phyloP scores from a whole-genome alignment of 805 yeast species.

The Ascoidea rubescens region DNA sequence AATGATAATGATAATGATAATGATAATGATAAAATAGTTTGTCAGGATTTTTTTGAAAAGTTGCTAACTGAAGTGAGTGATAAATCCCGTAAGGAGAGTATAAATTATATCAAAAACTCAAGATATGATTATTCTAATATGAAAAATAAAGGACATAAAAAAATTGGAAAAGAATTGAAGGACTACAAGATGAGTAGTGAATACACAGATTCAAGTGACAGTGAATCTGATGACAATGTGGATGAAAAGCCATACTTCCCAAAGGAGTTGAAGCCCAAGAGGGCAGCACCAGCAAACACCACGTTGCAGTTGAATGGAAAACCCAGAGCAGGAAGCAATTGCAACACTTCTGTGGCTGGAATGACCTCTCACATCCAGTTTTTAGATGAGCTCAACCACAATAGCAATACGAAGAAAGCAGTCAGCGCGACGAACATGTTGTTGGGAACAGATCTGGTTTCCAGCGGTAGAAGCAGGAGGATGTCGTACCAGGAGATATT shows the following conservation, averaged over 20 bases:
- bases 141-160: neutral
- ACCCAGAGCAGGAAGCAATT: neutral
- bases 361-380: no score
- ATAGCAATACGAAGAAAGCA: neutral
- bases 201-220: neutral
- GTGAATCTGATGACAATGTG: conserved; percentile 1
- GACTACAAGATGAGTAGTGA: neutral
- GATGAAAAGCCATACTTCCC: conserved; percentile 7
- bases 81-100: conserved; percentile 4
- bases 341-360: neutral
- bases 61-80: conserved; percentile 4
- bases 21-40: neutral
- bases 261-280: neutral
- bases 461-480: no score
- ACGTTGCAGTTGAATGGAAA: neutral
- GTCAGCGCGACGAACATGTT: neutral
- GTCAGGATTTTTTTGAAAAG: conserved; percentile 3
- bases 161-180: neutral
- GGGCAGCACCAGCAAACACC: neutral
- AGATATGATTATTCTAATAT: neutral
- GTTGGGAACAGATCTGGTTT: neutral
- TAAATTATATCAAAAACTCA: conserved; percentile 5
- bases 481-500: no score
- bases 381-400: no score
- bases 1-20: no score